Conservation (phyloP, 257 asterid genomes). For the Plectranthus barbatus region DNA sequence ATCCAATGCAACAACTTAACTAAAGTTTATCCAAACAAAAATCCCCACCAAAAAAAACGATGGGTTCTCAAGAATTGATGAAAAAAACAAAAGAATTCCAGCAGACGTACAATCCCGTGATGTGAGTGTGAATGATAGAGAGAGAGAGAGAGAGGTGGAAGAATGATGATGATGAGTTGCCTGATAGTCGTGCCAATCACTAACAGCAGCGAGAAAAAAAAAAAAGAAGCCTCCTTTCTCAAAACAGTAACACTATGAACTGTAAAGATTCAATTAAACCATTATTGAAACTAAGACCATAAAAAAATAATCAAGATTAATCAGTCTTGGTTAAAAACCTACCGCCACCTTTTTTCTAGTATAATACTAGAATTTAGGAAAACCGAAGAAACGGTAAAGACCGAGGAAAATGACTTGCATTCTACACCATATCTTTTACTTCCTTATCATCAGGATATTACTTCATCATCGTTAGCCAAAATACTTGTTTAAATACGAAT, state of each 20-base stretch:
- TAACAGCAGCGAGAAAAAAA: conserved; percentile 42
- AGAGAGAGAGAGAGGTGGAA: conserved; percentile 28
- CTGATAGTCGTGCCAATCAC: conserved; percentile 88
- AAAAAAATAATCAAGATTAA: neutral
- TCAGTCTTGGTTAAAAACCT: conserved; percentile 3
- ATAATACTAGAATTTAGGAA: neutral
- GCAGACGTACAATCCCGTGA: conserved; percentile 9
- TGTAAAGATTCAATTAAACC: conserved; percentile 32
- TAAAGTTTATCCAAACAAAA: conserved; percentile 20
- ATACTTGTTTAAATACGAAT: too few species aligned
- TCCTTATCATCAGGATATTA: too few species aligned
- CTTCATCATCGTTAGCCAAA: too few species aligned
- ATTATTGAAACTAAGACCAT: conserved; percentile 12
- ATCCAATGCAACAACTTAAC: conserved; percentile 38
- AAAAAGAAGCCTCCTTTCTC: conserved; percentile 24
- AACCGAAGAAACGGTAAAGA: neutral
- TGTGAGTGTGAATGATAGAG: conserved; percentile 15
- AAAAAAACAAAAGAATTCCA: conserved; percentile 11
- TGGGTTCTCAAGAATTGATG: conserved; percentile 19
- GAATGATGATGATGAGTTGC: conserved; percentile 47
- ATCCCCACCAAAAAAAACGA: conserved; percentile 9
- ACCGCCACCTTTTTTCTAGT: neutral
- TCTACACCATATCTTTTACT: too few species aligned
- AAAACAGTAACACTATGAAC: conserved; percentile 32
- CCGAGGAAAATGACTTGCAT: neutral